Base-by-base conservation (phyloP, 2,329 filamentous ascomycete genomes). In the Ophiostoma tasmaniense region DNA sequence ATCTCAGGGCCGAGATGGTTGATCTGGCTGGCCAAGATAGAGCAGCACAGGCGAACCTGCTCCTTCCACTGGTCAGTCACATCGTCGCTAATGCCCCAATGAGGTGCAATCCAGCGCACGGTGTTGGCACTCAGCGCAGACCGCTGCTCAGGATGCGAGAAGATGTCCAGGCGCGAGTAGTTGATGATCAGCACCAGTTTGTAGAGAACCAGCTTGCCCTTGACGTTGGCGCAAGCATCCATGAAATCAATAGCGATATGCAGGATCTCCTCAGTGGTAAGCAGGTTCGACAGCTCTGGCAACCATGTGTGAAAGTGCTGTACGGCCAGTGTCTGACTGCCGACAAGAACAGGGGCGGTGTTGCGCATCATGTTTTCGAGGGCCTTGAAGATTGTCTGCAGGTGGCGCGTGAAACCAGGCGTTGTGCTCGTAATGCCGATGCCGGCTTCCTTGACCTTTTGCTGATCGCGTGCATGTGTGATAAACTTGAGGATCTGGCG, bases 301-400 rank as follows among this genome's bases (percentile, higher is more conserved):
- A 99, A 82, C 95, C 95, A 99, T 0, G 91, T 91, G 76, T 98
- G 94, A 77, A 98, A 96, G 77, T 98, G 92, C 78, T 99, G 95
- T 14, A 98, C 93, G 2, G 96, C 89, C 66, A 99, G 82, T 0
- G 95, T 98, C 79, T 99, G 96, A 72, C 91, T 98, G 42, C 95
- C 95, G 17, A 98, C 91, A 30, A 98, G 81, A 22, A 93, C 89
- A 0, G 95, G 91, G 2, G 92, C 90, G 1, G 88, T 84, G 77
- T 92, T 97, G 71, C 89, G 88, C 92, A 99, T 97, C 79, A 99
- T 86, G 20, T 85, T 84, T 78, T 98, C 93, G 30, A 99, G 83
- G 1, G 92, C 90, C 76, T 93, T 93, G 81, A 98, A 98, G 50
- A 98, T 92, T 42, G 85, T 88, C 71, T 92, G 89, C 69, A 98